Evolutionary conservation across 169 alveolate genomes (phyloP), one percentile per base, ranked within the genome.

Genomic region (Blepharisma undulans): DNA sequence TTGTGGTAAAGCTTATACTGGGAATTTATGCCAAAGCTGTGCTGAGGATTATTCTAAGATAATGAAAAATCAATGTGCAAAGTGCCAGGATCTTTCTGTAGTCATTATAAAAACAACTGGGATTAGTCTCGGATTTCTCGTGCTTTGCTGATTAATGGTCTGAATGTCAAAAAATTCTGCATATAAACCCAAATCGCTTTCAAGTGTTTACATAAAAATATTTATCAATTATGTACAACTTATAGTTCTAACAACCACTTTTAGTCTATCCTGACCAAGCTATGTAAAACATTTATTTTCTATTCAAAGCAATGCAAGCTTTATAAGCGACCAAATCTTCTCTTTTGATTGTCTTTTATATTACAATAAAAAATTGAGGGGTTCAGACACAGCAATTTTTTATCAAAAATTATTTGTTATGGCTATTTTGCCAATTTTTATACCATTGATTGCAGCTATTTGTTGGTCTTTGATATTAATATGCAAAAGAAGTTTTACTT

Each of bases 11-110:
- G 97, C 96, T 3, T 93, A 85, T 71, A 85, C 80, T 80, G 97
- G 97, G 16, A 91, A 92, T 8, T 72, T 93, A 21, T 94, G 97
- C 84, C 66, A 92, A 79, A 84, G 91, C 4, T 94, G 97, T 84
- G n/a, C 84, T 79, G 93, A 94, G 48, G 96, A 94, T 21, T 94
- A 94, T 66, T 59, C 87, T n/a, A 88, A 92, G 61, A 36, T 93
- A 29, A 92, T 92, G 7, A 87, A 91, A 32, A 89, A 91, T 72
- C 80, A 76, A 22, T 94, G 97, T 72, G 25, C 74, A 33, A 16
- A 10, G 3, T 94, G 97, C 36, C 97, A 95, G 19, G 61, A 25
- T 22, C 48, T 90, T 14, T 36, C 19, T 10, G 21, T 79, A 29
- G 25, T 25, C 76, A n/a, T n/a, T 14, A 10, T 87, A 30, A 72